Conservation (phyloP, 148 eudicot genomes). For the Limonium bicolor region DNA sequence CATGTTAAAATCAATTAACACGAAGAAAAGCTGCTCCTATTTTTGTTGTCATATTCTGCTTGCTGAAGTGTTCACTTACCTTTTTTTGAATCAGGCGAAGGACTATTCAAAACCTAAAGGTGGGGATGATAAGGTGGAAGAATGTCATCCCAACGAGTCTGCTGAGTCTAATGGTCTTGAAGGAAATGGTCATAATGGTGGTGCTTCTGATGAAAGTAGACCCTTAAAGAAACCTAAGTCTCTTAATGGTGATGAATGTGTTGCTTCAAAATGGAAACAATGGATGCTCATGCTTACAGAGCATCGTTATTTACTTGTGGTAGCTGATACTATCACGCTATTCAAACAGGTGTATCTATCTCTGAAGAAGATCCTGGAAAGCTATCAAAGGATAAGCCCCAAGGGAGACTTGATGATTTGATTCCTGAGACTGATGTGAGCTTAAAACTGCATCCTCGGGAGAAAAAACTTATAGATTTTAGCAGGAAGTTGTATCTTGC, state of each 20-base stretch:
- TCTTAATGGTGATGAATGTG: slow-evolving; percentile 18
- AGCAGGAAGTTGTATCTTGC: slow-evolving; percentile 87
- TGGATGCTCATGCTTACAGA: too few species aligned
- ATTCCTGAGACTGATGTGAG: slow-evolving; percentile 52
- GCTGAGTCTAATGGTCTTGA: slow-evolving; percentile 21
- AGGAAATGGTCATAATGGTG: slow-evolving; percentile 24
- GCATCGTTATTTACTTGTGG: background rate
- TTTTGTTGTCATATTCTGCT: too few species aligned
- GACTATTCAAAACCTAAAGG: slow-evolving; percentile 23
- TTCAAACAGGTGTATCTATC: slow-evolving; percentile 16
- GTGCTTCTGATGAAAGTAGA: slow-evolving; percentile 32
- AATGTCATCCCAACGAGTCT: slow-evolving; percentile 16
- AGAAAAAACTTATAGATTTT: slow-evolving; percentile 89
- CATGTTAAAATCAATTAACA: too few species aligned
- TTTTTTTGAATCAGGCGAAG: slow-evolving; percentile 26
- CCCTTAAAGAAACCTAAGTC: slow-evolving; percentile 64
- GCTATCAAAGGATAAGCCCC: slow-evolving; percentile 17
- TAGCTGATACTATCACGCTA: background rate
- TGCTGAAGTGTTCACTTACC: too few species aligned
- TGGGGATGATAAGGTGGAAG: slow-evolving; percentile 23
- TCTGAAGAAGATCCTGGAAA: slow-evolving; percentile 19
- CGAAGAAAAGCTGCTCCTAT: too few species aligned
- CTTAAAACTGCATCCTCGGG: slow-evolving; percentile 57
- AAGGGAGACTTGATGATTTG: slow-evolving; percentile 7
- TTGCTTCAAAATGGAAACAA: too few species aligned